phyloP scores from a whole-genome alignment of 164 flowering plant genomes.

The Nymphaea thermarum region DNA sequence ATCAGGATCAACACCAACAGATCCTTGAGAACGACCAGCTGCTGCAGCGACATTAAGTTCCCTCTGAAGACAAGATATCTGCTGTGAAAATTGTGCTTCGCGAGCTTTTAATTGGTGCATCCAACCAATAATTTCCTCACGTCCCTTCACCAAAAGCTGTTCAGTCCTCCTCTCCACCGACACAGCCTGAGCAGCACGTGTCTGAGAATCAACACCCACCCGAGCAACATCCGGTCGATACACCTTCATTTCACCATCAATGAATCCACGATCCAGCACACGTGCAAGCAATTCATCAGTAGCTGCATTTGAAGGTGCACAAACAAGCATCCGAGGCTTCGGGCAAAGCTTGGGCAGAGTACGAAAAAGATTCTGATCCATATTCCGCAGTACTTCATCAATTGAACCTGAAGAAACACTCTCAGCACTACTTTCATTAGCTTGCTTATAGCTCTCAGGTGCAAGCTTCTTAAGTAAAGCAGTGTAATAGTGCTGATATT shows the following conservation, averaged over 20 bases:
- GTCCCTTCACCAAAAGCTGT: slow-evolving; percentile 53
- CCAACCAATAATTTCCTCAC: slow-evolving; percentile 68
- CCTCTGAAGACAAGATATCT: slow-evolving; percentile 54
- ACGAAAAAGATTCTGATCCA: slow-evolving; percentile 89
- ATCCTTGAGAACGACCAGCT: slow-evolving; percentile 75
- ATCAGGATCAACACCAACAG: slow-evolving; percentile 96
- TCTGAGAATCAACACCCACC: slow-evolving; percentile 91
- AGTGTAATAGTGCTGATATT: slow-evolving; percentile 88
- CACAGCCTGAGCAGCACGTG: slow-evolving; percentile 96
- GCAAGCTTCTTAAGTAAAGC: slow-evolving; percentile 86
- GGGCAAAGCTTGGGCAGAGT: slow-evolving; percentile 90
- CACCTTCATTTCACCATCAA: slow-evolving; percentile 97
- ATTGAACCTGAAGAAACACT: slow-evolving; percentile 56
- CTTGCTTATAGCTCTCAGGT: slow-evolving; percentile 83
- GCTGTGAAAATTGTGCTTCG: slow-evolving; percentile 59
- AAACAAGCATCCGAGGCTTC: slow-evolving; percentile 94
- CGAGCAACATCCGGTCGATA: slow-evolving; percentile 96
- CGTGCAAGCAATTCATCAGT: slow-evolving; percentile 93
- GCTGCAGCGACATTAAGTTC: slow-evolving; percentile 70
- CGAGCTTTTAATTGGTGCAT: slow-evolving; percentile 58
- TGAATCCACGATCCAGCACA: slow-evolving; percentile 96
- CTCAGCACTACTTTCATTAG: slow-evolving; percentile 47
- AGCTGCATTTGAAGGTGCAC: slow-evolving; percentile 99
- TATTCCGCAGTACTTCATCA: slow-evolving; percentile 86
- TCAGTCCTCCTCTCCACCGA: slow-evolving; percentile 98